A percentile compares a stretch with the other conserved stretches of the same genome.
Evolutionary conservation across 164 flowering plant genomes (phyloP).

Genomic region (Stephania yunnanensis): DNA sequence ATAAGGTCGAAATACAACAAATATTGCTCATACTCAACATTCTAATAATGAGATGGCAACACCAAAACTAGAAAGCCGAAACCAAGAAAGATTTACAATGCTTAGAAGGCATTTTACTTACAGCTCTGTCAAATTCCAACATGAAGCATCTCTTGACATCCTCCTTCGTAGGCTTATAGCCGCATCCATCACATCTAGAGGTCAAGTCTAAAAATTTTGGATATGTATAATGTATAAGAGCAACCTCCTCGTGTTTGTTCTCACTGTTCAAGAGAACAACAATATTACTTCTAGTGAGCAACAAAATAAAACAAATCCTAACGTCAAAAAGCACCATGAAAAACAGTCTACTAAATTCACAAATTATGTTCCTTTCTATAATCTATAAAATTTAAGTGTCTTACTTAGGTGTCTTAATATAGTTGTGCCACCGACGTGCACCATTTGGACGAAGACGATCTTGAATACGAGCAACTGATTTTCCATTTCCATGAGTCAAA

Average conservation of each 20-base stretch:
- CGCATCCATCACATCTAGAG: conserved; percentile 96
- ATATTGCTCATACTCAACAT: too few species aligned
- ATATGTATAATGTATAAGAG: conserved; percentile 89
- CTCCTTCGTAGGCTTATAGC: conserved; percentile 95
- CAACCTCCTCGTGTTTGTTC: conserved; percentile 90
- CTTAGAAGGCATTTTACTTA: conserved; percentile 33
- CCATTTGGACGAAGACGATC: conserved; percentile 99
- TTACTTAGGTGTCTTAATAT: conserved; percentile 91
- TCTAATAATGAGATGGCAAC: background rate
- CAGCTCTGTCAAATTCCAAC: conserved; percentile 93
- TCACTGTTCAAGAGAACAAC: conserved; percentile 45
- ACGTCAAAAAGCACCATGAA: background rate
- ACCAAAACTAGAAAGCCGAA: background rate
- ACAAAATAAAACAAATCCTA: background rate
- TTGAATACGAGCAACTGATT: conserved; percentile 89
- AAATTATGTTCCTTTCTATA: background rate
- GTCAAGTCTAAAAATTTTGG: conserved; percentile 91
- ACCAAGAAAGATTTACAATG: background rate
- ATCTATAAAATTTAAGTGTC: conserved; percentile 12
- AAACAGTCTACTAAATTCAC: background rate
- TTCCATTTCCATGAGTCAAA: conserved; percentile 95
- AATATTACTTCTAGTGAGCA: background rate
- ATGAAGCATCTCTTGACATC: conserved; percentile 98
- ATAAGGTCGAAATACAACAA: too few species aligned
- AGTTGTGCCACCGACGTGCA: conserved; percentile 98